phyloP scores from a whole-genome alignment of 164 flowering plant genomes.

The Nymphaea colorata region DNA sequence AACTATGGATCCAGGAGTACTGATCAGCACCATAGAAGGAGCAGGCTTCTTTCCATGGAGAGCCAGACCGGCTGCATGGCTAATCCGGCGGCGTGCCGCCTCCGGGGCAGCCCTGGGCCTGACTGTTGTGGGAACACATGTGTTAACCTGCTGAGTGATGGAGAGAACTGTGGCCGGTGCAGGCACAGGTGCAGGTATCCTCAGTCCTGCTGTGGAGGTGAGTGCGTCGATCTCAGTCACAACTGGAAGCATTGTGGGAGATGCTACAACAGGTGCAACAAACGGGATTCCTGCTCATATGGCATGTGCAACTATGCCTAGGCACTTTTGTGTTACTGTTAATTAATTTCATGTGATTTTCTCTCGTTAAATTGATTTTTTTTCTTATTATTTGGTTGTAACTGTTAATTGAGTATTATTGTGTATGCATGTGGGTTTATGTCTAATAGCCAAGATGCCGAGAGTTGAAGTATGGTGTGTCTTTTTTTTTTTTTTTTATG shows the following conservation, averaged over 20 bases:
- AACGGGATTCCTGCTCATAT: background rate
- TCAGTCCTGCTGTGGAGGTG: conserved; percentile 13
- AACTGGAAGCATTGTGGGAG: conserved; percentile 10
- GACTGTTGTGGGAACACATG: conserved; percentile 14
- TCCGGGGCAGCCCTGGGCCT: conserved; percentile 10
- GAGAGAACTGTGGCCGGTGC: conserved; percentile 13
- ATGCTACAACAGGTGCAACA: conserved; percentile 12
- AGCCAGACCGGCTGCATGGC: conserved; percentile 3
- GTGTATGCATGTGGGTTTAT: too few species aligned
- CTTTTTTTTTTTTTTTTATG: too few species aligned
- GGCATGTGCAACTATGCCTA: conserved; percentile 14
- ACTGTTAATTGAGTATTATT: too few species aligned
- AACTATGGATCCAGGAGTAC: background rate
- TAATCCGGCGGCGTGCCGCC: conserved; percentile 9
- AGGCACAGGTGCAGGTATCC: conserved; percentile 14
- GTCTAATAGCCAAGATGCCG: too few species aligned
- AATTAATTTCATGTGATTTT: too few species aligned
- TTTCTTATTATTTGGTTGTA: too few species aligned
- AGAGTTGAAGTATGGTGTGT: too few species aligned
- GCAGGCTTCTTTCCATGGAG: background rate
- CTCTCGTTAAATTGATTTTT: too few species aligned
- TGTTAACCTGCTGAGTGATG: conserved; percentile 9
- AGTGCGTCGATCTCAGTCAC: conserved; percentile 11
- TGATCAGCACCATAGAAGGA: background rate
- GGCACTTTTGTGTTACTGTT: background rate